Conservation (phyloP, 768 basidiomycete species). For the Boletus patriciae region DNA sequence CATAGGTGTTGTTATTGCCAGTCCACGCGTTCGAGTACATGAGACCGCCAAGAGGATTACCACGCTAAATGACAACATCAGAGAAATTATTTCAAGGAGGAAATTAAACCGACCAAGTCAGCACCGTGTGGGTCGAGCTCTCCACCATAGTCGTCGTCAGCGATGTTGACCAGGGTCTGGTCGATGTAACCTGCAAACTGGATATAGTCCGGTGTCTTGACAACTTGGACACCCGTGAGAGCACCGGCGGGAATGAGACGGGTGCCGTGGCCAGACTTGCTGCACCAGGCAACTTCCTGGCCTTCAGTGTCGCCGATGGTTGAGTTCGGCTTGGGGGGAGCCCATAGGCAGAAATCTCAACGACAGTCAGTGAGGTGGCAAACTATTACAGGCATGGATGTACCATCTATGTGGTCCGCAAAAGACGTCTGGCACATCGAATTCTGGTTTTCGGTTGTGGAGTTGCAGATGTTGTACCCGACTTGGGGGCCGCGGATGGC, state of each 20-base stretch:
- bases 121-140: constrained; percentile 79
- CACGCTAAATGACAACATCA: constrained; percentile 46
- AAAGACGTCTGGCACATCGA: constrained; percentile 72
- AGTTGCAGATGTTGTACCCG: constrained; percentile 70
- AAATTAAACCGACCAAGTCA: constrained; percentile 45
- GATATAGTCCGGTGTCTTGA: constrained; percentile 57
- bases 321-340: constrained; percentile 48
- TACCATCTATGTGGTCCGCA: constrained; percentile 56
- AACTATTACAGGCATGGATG: not conserved
- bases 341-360: constrained; percentile 72
- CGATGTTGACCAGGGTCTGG: constrained; percentile 59
- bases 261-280: constrained; percentile 66
- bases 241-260: constrained; percentile 71
- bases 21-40: constrained; percentile 64
- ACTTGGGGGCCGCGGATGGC: constrained; percentile 54
- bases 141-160: constrained; percentile 60
- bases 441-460: constrained; percentile 56
- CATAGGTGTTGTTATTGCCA: constrained; percentile 43
- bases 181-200: constrained; percentile 67
- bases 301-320: constrained; percentile 67
- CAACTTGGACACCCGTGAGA: constrained; percentile 62
- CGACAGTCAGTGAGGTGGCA: not conserved
- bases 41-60: constrained; percentile 78
- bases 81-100: constrained; percentile 14
- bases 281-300: constrained; percentile 75